Percentiles rank a stretch among this genome's conserved stretches.
These are phyloP conservation scores for Marasmius tenuissimus DNA, from an alignment of 1,284 basidiomycete genomes.

Conservation along the genomic window DNA sequence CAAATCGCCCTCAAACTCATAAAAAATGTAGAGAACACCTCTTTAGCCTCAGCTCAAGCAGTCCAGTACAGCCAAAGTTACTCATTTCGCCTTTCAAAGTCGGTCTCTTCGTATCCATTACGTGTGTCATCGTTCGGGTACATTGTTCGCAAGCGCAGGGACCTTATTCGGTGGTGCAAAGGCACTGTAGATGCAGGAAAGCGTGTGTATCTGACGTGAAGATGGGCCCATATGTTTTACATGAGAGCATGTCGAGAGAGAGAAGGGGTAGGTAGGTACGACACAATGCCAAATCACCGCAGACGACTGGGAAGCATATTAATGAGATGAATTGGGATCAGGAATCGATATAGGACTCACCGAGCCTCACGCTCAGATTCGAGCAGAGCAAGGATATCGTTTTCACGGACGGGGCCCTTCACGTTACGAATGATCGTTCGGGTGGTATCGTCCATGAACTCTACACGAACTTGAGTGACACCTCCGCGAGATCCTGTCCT, in stretches of 20 bases:
- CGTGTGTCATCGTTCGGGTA: no score
- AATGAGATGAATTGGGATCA: not conserved
- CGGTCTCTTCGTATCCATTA: no score
- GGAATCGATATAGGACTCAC: slow-evolving; percentile 51
- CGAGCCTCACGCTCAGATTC: slow-evolving; percentile 99
- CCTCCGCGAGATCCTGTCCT: slow-evolving; percentile 99
- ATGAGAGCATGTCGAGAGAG: not conserved
- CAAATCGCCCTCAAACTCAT: no score
- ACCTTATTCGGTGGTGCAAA: not conserved
- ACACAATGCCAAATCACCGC: slow-evolving; percentile 26
- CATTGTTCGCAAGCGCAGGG: not conserved
- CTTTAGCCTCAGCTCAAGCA: no score
- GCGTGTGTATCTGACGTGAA: not conserved
- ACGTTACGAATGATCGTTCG: slow-evolving; percentile 99
- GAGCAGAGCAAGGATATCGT: slow-evolving; percentile 96
- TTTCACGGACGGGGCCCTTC: slow-evolving; percentile 95
- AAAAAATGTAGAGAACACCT: no score
- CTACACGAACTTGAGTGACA: slow-evolving; percentile 99
- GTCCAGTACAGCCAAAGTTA: no score
- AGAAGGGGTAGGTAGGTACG: not conserved
- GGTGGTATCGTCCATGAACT: slow-evolving; percentile 98
- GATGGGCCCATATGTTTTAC: not conserved
- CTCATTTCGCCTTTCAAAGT: no score
- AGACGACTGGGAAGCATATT: slow-evolving; percentile 34
- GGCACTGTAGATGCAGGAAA: not conserved